Percentiles rank a stretch among this genome's conserved stretches.
Evolutionary conservation across 805 yeast species (phyloP).

Genomic region (Yarrowia sp.): DNA sequence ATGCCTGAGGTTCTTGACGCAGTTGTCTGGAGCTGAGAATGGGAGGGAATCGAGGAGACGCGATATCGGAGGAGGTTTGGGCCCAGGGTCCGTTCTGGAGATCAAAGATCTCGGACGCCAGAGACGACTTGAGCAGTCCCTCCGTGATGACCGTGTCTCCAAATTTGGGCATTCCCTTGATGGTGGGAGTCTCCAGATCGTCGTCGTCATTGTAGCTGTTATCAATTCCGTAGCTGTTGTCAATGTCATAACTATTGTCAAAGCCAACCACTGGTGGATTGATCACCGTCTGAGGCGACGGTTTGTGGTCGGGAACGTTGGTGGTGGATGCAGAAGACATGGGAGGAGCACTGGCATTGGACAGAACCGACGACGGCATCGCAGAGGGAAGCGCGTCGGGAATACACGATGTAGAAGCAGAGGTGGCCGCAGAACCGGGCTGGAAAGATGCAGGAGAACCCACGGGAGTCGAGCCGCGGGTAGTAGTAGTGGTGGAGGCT

Average conservation of each 20-base stretch:
- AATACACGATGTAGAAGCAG: background rate
- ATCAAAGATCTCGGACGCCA: slow-evolving; percentile 20
- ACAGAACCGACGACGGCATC: background rate
- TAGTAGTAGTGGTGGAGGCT: background rate
- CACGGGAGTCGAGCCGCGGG: slow-evolving; percentile 23
- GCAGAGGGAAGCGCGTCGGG: background rate
- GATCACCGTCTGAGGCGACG: background rate
- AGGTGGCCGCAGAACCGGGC: background rate
- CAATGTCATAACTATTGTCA: background rate
- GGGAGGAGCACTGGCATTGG: background rate
- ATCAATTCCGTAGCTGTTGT: background rate
- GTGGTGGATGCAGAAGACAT: slow-evolving; percentile 5
- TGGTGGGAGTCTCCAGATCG: background rate
- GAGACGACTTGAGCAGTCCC: slow-evolving; percentile 1
- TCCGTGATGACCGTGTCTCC: slow-evolving; percentile 22
- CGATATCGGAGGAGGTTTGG: background rate
- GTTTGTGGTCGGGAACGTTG: background rate
- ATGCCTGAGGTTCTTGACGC: slow-evolving; percentile 9
- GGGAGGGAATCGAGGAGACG: slow-evolving; percentile 9
- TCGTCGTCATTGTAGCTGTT: background rate
- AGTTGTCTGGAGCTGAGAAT: background rate
- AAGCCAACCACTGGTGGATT: background rate
- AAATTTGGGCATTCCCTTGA: background rate
- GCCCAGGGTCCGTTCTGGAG: slow-evolving; percentile 23
- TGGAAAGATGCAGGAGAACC: slow-evolving; percentile 3